Evolutionary conservation across 164 flowering plant species (phyloP), one percentile per base, ranked within the genome.

Genomic region (Umbilicus rupestris): DNA sequence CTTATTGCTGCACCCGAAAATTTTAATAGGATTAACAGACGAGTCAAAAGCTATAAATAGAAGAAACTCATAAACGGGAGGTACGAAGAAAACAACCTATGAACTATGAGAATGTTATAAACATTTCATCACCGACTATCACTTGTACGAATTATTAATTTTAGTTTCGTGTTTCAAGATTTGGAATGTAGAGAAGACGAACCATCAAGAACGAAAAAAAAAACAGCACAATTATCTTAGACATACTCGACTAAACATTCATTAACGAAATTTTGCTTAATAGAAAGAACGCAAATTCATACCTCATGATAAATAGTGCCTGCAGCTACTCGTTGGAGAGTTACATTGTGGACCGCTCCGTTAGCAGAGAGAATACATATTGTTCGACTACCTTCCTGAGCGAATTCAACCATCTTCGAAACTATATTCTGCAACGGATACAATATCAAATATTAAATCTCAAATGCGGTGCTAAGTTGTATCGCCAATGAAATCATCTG

Each of bases 281-380:
- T 35, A 35, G 7, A 35, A 35, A 35, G 37, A 35, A 35, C 6
- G 37, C 7, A 35, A 35, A 47, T 17, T 47, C 78, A 45, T 17
- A 92, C 98, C 98, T 89, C 98, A 78, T 83, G 84, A n/a, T 82
- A 78, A 19, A 87, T 83, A 39, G 80, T 80, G 44, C 92, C 91
- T 67, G 90, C 87, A 71, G 83, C 73, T 72, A 74, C 77, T 59
- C 89, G 90, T 20, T 85, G 86, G 72, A 90, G 92, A 41, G 89
- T 87, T 47, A 88, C 88, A 81, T 84, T 88, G 75, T 83, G 75
- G 65, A 90, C 70, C 22, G 89, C 82, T 70, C 98, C 98, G 82
- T 76, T 85, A 69, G 98, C 98, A 58, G 95, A 84, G 66, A 92
- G 86, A 77, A 92, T 83, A 73, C 93, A 92, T 59, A 92, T 79